Base-by-base conservation (phyloP, 2,329 filamentous ascomycete genomes). In the Grosmannia serpens region DNA sequence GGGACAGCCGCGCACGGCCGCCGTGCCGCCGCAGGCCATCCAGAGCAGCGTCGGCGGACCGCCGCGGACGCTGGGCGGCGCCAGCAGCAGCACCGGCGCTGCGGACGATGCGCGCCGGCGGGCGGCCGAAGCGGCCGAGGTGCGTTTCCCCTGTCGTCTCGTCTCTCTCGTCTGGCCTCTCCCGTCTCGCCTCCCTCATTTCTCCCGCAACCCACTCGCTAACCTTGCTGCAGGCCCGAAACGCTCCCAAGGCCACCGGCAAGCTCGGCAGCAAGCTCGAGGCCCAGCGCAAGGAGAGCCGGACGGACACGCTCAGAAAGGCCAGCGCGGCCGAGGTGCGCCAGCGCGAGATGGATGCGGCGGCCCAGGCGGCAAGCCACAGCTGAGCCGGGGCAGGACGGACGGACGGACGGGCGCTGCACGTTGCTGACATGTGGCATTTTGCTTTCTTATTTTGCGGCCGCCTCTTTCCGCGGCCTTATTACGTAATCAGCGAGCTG, bases 81-180 rank as follows among this genome's bases (percentile, higher is more conserved):
- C 69, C 29, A 35, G 44, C 29, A 35, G 44, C 46, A 47, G 64
- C 10, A 63, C 7, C 27, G 27, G 65, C 27, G 69, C 63, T 4
- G 65, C 71, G 2, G 75, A 76, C 24, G 85, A 91, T 68, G 86
- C 89, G 38, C 79, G 86, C 60, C 78, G 77, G 58, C 88, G 84
- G 61, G 91, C 91, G 4, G 90, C 89, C 0, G 81, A 83, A 63
- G 91, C 91, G 56, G 91, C 91, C 61, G 88, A 95, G 85, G 91
- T 95, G 71, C 69, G 83, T 52, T 44, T 2, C 2, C n/a, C n/a
- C n/a, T n/a, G n/a, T n/a, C 41, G 17, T 41, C 22, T 47, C 22
- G 2, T 1, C 2, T 8, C 26, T 11, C 3, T 22, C 55, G 26
- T 15, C 20, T 17, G n/a, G n/a, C n/a, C n/a, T n/a, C 53, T 44